Evolutionary conservation across 2,329 filamentous ascomycete species (phyloP), one percentile per base, ranked within the genome.

Genomic region (Aureobasidium sp.): DNA sequence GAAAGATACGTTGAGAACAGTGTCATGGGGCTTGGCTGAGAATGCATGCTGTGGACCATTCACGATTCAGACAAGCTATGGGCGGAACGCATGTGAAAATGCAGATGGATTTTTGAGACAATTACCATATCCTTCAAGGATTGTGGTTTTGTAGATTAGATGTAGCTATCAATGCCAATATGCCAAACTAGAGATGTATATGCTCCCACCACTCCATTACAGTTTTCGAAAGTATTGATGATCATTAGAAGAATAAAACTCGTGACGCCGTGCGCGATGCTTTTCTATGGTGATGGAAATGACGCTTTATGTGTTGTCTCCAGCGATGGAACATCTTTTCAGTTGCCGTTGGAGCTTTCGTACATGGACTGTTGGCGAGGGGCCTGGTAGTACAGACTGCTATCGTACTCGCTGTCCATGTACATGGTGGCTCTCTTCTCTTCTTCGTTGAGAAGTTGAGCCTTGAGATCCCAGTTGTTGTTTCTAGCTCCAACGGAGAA

Each of bases 401-500:
- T 82, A 66, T 78, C 81, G 42, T 85, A 84, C 1, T 83, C 83
- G 66, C 87, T 85, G 62, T 91, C 88, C 50, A 82, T 79, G 74
- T 92, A 94, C 50, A 88, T 76, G 2, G 89, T 91, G 26, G 80
- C 80, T 63, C 89, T 84, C 64, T 88, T 87, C 63, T 93, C 89
- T 67, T 95, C 90, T 68, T 94, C 90, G 48, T 87, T 84, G 20
- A 94, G 81, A 12, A 90, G 66, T 6, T 73, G 82, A 66, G 97
- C 93, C 79, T 97, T 97, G 72, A 97, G 89, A 73, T 99, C 94
- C 94, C 94, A 99, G 75, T 94, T 97, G 78, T 96, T 95, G 77
- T 90, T 89, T 74, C 93, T 90, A 63, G 91, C 91, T 67, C 93
- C 93, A 55, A 99, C 94, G 2, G 91, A 96, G 77, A 99, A 99